Base-by-base conservation (phyloP, 345 rosid genomes). In the Aquilaria malaccensis region DNA sequence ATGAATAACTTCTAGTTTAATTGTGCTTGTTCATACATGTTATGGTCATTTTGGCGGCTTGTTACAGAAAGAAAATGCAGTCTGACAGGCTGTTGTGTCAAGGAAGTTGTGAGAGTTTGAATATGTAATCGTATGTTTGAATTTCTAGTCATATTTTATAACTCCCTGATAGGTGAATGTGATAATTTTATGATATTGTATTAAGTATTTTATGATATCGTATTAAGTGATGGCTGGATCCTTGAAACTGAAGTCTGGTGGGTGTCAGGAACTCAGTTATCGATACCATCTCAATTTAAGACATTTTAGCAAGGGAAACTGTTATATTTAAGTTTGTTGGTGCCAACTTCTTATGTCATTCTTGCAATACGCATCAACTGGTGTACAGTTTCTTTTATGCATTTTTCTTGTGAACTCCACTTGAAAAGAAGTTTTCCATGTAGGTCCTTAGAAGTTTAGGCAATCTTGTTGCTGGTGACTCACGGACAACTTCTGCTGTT, bases 401-500 rank as follows among this genome's bases (percentile, higher is more conserved):
- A 7, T 30, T 37, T 64, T 66, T 37, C 10, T 45, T 52, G 31
- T 33, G 57, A 61, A 47, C 58, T 62, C 13, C 62, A 51, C 65
- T 56, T 71, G 30, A 71, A 49, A 50, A 50, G 58, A 31, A 54
- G 22, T 52, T 66, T 67, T 64, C 50, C 11, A 14, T 69, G 13
- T 74, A 94, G 99, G 86, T 88, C 53, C 76, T 90, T 66, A 74
- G 99, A 72, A 85, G 97, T 72, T 77, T 88, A 71, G 99, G 99
- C 45, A 94, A 94, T 72, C 87, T 94, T 65, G 81, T 94, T 7
- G 88, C 99, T 64, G 96, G 87, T 58, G 97, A 90, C 82, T 77
- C 96, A 33, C 77, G 81, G 61, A 77, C 94, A 64, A 77, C 77
- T 48, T 78, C 76, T 55, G 64, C 78, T 50, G 73, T 85, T 57